Base-by-base conservation (phyloP, 352 stramenopile species). In the Globisporangium splendens region DNA sequence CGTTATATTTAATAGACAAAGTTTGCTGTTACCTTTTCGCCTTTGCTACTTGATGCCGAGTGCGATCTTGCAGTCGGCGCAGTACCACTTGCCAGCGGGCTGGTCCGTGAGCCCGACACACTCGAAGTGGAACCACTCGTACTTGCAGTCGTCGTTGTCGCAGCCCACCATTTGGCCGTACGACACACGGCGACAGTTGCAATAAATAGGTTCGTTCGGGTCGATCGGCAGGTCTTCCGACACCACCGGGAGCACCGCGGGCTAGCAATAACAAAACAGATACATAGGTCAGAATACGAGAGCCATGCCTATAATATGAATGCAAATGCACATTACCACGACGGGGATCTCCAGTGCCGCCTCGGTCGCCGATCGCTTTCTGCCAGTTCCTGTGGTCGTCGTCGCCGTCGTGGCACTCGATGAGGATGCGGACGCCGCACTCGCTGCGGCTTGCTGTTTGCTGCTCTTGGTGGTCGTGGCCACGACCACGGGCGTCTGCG, bases 101-200 rank as follows among this genome's bases (percentile, higher is more conserved):
- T 95, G 85, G 46, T 95, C 83, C 38, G 79, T 89, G 52, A 96
- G 77, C 10, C 86, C 85, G 15, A 96, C 88, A 62, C 88, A 96
- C 61, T 88, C 74, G 56, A 96, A 96, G 68, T 96, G 88, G 66
- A 96, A 96, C 88, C 88, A 96, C 66, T 96, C 88, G 72, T 94
- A 96, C 70, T 96, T 93, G 83, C 89, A 97, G 66, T 93, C 87
- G 66, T 95, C 85, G 56, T 97, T 96, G 69, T 97, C 89, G 59
- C 89, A 97, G 59, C 88, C 89, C 14, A 96, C 84, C 89, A 97
- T 97, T 54, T 97, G 84, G 8, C 89, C 89, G 60, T 91, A 96
- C 46, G 89, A 96, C 43, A 96, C 83, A 47, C 83, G 85, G 22
- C 85, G 75, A 54, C 85, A 95, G 68, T 85, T 75, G 76, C 85